Base-by-base conservation (phyloP, 2,329 filamentous ascomycete genomes). In the Basipetospora chlamydospora region DNA sequence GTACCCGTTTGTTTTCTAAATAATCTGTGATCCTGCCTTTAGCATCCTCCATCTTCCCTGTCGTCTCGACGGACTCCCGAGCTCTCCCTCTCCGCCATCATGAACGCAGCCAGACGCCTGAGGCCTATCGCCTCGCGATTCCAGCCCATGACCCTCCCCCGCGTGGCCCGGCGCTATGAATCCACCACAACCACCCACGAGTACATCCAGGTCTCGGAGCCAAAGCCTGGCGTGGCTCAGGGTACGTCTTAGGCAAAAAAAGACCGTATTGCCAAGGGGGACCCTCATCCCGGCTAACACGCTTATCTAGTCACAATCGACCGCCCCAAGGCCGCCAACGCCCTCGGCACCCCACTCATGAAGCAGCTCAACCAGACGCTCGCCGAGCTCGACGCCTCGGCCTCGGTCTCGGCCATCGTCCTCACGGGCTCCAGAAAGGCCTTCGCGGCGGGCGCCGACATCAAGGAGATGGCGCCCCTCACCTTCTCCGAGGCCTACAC, bases 381-480 rank as follows among this genome's bases (percentile, higher is more conserved):
- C 38, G 61, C 60, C 43, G 66, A 72, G 40, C 76, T 87, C 60
- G 80, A 88, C 51, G 57, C 67, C 33, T 75, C 81, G 43, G 67
- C 77, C 39, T 66, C 70, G 22, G 79, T 86, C 44, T 73, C 74
- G 8, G 80, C 79, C 47, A 84, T 93, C 48, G 60, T 98, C 41
- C 67, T 98, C 40, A 95, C 90, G 1, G 90, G 90, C 38, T 92
- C 80, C 31, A 68, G 85, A 46, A 85, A 80, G 58, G 87, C 88
- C 28, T 98, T 95, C 53, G 88, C 88, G 21, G 88, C 90, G 30
- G 90, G 90, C 35, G 90, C 90, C 42, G 90, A 98, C 59, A 98
- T 98, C 66, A 96, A 96, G 61, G 90, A 98, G 61, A 98, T 98
- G 90, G 82, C 85, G 21, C 78, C 85, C 42, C 74, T 95, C 26